Evolutionary conservation across 73 alveolate genomes (phyloP), one percentile per base, ranked within the genome.

Genomic region (Paramecium pentaurelia): DNA sequence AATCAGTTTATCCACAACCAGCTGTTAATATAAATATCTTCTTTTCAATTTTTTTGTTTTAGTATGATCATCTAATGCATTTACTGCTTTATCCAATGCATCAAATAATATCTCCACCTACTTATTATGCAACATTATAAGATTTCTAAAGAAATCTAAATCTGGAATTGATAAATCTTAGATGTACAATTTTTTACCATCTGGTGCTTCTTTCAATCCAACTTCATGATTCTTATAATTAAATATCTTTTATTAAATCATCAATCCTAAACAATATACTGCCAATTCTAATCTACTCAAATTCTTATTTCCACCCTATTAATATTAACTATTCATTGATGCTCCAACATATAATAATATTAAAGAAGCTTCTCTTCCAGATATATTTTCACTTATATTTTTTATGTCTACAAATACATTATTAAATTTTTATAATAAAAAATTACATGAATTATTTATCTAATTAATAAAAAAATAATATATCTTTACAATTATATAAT

Each of bases 11-110:
- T 22, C 98, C 93, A 64, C 95, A 98, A 14, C 99, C 99, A 86
- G 97, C 99, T 8, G 99, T 97, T n/a, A 98, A 93, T 58, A 98
- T 70, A 94, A 96, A 97, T 20, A 98, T 95, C 84, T 98, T 92
- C 88, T 97, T 97, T 30, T 94, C 96, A 90, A 88, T 93, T 86
- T 97, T 98, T 93, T 93, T 93, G 94, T 94, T 47, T 97, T 97
- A 59, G 94, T 93, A 75, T 95, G 93, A 12, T 95, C 92, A 58
- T 88, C 95, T n/a, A 98, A 71, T 96, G 95, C 95, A 64, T 96
- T 97, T 58, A 98, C 93, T 3, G 99, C 99, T 32, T 97, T 97
- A 58, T 96, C 97, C 18, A 98, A 71, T 11, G 98, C 96, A 80
- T 97, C 99, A 70, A 98, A 90, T 49, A 97, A n/a, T 93, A 91